Evolutionary conservation across 306 rosid genomes (phyloP), one percentile per base, ranked within the genome.

Genomic region (Citrullus mucosospermus): DNA sequence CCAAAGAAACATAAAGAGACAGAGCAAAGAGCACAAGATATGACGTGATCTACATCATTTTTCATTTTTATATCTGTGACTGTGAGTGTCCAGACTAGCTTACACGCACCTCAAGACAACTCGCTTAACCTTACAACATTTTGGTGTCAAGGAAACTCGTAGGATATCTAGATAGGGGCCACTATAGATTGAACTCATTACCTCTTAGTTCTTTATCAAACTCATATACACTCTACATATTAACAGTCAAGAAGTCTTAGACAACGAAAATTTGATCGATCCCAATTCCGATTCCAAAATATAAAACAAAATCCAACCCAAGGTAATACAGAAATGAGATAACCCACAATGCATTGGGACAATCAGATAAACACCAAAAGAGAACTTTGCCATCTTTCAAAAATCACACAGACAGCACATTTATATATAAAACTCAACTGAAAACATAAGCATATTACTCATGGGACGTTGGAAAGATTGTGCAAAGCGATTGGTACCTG

Each of bases 401-500:
- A 36, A 68, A n/a, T 68, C 73, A 18, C 9, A 41, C 11, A 39
- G 48, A 9, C 4, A 66, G 54, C 54, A 41, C 17, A 68, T 68
- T 9, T 4, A 22, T 5, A 6, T 25, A 38, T 17, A 38, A 6
- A 9, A 66, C 30, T 43, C 36, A 41, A 20, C 32, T 69, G 9
- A 46, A 43, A 69, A n/a, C 9, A 38, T 3, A 63, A 36, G 16
- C 30, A n/a, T 43, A 46, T 15, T 48, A 70, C 39, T 28, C 7
- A 28, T 12, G 38, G 6, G 57, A 44, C 12, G 39, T 70, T 70
- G 57, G 36, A 70, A 70, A 70, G 39, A 44, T 46, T 22, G 4
- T 48, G 59, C 15, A 78, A 20, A 11, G 3, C 2, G 46, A 60
- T 25, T 20, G 30, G 48, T 90, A 94, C 98, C 96, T 89, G 89